Base-by-base conservation (phyloP, 306 rosid species). In the Quercus berberidifolia region DNA sequence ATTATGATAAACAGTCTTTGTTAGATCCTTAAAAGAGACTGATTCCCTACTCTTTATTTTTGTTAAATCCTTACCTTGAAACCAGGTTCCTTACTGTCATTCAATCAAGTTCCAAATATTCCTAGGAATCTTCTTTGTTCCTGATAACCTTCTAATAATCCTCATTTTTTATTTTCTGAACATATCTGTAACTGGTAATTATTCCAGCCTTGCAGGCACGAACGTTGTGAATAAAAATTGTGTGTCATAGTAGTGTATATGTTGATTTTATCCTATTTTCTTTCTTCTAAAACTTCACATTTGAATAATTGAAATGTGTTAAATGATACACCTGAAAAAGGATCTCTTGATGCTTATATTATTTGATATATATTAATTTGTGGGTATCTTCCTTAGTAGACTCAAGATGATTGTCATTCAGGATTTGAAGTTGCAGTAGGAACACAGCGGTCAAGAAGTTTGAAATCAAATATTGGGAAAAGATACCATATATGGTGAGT, bases 91-190 rank as follows among this genome's bases (percentile, higher is more conserved):
- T 46, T 59, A 73, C 68, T 38, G 19, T 67, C 25, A 18, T 71
- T 58, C 65, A 58, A 71, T 75, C 35, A 28, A 20, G 52, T 52
- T 78, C 55, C 63, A 67, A 69, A 74, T 56, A 75, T 63, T 54
- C 56, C 63, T 18, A n/a, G 64, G 76, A 83, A 56, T 82, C 54
- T 76, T 82, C 33, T 46, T n/a, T 70, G 54, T 54, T 19, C 80
- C 67, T 55, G 55, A 28, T 55, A 60, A 70, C 43, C 60, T 52
- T n/a, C 64, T 4, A 6, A 57, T 58, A 51, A 21, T 77, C 33
- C 72, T 67, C 52, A 67, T 3, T n/a, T 20, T 31, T 33, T 23
- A 19, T 33, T 64, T 19, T 2, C 52, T 35, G 20, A 10, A 35
- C 23, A 67, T 33, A 25, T 63, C 9, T 15, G 15, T 63, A 26